These are phyloP conservation scores for Diaporthe capsici DNA, from an alignment of 2,329 filamentous ascomycete genomes.

Conservation along the genomic window DNA sequence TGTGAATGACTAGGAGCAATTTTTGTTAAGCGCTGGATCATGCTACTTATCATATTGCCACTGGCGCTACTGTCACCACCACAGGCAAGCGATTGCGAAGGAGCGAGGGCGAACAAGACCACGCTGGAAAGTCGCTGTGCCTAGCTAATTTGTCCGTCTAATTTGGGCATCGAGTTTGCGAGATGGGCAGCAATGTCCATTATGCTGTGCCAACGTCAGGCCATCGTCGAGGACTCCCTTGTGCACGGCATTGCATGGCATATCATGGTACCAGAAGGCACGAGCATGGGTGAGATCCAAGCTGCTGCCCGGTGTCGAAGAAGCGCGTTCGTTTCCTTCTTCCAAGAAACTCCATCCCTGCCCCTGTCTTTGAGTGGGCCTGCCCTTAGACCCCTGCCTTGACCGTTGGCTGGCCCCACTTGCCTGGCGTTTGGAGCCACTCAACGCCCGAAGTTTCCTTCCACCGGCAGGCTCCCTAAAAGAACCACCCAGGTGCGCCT, in stretches of 20 bases:
- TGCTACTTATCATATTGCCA: not conserved
- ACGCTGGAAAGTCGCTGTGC: not conserved
- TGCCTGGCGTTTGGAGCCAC: conserved; percentile 10
- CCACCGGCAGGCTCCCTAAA: conserved; percentile 23
- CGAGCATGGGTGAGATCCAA: not conserved
- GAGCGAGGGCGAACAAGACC: not conserved
- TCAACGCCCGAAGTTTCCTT: conserved; percentile 1
- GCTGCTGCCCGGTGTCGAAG: not conserved
- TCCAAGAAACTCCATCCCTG: not conserved
- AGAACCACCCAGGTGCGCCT: conserved; percentile 1
- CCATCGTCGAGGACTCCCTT: not conserved
- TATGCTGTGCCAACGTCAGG: not conserved
- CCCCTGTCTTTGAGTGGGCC: conserved; percentile 19
- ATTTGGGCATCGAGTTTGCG: not conserved
- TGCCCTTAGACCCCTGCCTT: not conserved
- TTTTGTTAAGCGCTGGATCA: not conserved
- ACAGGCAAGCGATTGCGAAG: not conserved
- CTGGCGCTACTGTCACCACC: not conserved
- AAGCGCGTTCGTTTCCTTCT: not conserved
- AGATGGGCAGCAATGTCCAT: not conserved
- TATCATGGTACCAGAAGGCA: not conserved
- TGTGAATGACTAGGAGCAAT: not conserved
- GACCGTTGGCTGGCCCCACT: not conserved
- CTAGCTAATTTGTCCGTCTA: not conserved
- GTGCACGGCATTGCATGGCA: conserved; percentile 14